Evolutionary conservation across 2,329 filamentous ascomycete species (phyloP), one percentile per base, ranked within the genome.

Genomic region (Alternaria burnsii): DNA sequence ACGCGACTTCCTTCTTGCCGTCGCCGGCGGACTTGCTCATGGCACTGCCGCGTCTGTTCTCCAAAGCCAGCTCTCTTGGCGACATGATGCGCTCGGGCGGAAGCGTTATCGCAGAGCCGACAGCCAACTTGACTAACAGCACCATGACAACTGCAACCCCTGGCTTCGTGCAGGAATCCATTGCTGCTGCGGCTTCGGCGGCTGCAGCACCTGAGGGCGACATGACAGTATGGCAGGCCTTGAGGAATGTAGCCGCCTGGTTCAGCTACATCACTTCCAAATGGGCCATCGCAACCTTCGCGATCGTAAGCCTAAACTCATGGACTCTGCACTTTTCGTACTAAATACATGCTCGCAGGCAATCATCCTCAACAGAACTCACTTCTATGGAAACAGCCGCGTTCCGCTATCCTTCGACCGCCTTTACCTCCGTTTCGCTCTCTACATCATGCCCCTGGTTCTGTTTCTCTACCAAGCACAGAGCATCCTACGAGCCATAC

Each of bases 321-420:
- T 52, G 48, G 4, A 11, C 9, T 24, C 28, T 52, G 18, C n/a
- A 20, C 24, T 38, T 22, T 9, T 14, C 40, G 14, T 46, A 36
- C 55, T 68, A 34, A 63, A 46, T 22, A 18, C 20, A n/a, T 28
- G 20, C 42, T 9, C 52, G 24, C 62, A 89, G 87, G 93, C 93
- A 22, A 87, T 98, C 59, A 82, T 97, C 59, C 83, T 98, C 24
- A 98, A 98, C 76, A 88, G 95, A 58, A 96, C 95, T 7, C 90
- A 94, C 59, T 95, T 98, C 69, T 98, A 97, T 78, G 94, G 93
- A 42, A 94, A 94, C 0, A 94, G 93, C 14, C 86, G 95, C 63
- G 87, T 94, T 54, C 88, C 91, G 54, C 83, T 97, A n/a, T 86
- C 86, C 10, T 83, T 98, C 3, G 86, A 86, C 56, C 94, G 92